Evolutionary conservation across 1,139 yeast genomes (phyloP).

Genomic region (Meyerozyma sp.): DNA sequence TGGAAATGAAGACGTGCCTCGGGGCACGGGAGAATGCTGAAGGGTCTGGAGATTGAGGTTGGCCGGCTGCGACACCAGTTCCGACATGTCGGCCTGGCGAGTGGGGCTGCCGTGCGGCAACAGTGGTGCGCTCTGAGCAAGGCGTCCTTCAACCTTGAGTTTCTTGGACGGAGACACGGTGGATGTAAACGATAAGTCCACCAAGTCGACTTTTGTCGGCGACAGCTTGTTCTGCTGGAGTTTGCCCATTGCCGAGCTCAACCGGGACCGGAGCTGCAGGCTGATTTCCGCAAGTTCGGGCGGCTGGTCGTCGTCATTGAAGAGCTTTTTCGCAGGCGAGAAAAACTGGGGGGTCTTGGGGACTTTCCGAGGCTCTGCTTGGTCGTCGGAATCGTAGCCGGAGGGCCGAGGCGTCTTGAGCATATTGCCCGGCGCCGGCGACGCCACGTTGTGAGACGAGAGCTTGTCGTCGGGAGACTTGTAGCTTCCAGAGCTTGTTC

Average conservation of each 20-base stretch:
- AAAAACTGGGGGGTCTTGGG: slow-evolving; percentile 35
- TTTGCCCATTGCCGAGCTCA: slow-evolving; percentile 38
- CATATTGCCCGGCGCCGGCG: slow-evolving; percentile 21
- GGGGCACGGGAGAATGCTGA: slow-evolving; percentile 27
- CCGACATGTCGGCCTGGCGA: slow-evolving; percentile 1
- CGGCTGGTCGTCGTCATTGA: slow-evolving; percentile 17
- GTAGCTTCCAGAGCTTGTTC: slow-evolving; percentile 25
- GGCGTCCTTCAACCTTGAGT: slow-evolving; percentile 3
- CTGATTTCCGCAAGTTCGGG: slow-evolving; percentile 35
- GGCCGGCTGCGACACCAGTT: slow-evolving; percentile 12
- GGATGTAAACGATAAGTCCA: slow-evolving; percentile 28
- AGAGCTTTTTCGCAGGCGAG: slow-evolving; percentile 35
- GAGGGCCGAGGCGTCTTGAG: slow-evolving; percentile 34
- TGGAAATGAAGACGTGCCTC: neutral
- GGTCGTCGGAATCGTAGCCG: slow-evolving; percentile 21
- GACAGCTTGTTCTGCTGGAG: slow-evolving; percentile 20
- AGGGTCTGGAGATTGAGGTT: slow-evolving; percentile 36
- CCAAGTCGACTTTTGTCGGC: slow-evolving; percentile 22
- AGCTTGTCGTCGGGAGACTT: slow-evolving; percentile 28
- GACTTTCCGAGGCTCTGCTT: slow-evolving; percentile 16
- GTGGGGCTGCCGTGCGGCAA: slow-evolving; percentile 1
- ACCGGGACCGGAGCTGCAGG: slow-evolving; percentile 30
- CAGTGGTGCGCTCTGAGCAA: neutral
- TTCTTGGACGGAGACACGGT: slow-evolving; percentile 26
- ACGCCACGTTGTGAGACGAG: slow-evolving; percentile 16